Evolutionary conservation across 2,329 filamentous ascomycete genomes (phyloP).

Genomic region (Penicillium sp.): DNA sequence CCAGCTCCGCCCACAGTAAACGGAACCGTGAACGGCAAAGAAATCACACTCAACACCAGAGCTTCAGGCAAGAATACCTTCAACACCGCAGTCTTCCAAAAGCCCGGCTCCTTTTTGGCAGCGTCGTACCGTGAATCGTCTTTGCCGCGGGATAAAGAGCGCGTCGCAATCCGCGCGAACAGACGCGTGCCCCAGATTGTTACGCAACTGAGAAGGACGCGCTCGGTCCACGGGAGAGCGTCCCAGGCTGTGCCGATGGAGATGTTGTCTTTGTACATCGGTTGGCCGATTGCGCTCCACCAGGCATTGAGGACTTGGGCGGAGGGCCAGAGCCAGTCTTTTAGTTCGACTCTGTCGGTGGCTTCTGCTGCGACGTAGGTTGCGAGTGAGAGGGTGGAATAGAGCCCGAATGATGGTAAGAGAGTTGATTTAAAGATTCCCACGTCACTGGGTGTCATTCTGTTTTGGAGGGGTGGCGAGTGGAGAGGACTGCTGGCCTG

Average conservation of each 20-base stretch:
- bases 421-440: constrained; percentile 56
- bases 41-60: constrained; percentile 56
- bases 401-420: constrained; percentile 55
- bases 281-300: constrained; percentile 59
- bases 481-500: background rate
- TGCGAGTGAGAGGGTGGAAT: constrained; percentile 53
- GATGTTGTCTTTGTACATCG: constrained; percentile 48
- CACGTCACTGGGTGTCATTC: constrained; percentile 33
- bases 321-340: constrained; percentile 60
- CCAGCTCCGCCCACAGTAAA: constrained; percentile 41
- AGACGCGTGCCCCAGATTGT: constrained; percentile 59
- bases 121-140: constrained; percentile 58
- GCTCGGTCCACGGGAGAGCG: constrained; percentile 54
- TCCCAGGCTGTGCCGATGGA: constrained; percentile 49
- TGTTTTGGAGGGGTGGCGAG: background rate
- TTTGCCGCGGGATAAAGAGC: constrained; percentile 50
- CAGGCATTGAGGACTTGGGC: constrained; percentile 58
- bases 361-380: constrained; percentile 54
- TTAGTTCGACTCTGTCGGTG: constrained; percentile 58
- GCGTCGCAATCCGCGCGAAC: constrained; percentile 54
- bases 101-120: constrained; percentile 53
- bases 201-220: constrained; percentile 56
- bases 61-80: constrained; percentile 59
- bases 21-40: constrained; percentile 57
- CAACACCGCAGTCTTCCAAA: constrained; percentile 59